Conservation (phyloP, 176 grass and related monocot species). For the Thinopyrum elongatum region DNA sequence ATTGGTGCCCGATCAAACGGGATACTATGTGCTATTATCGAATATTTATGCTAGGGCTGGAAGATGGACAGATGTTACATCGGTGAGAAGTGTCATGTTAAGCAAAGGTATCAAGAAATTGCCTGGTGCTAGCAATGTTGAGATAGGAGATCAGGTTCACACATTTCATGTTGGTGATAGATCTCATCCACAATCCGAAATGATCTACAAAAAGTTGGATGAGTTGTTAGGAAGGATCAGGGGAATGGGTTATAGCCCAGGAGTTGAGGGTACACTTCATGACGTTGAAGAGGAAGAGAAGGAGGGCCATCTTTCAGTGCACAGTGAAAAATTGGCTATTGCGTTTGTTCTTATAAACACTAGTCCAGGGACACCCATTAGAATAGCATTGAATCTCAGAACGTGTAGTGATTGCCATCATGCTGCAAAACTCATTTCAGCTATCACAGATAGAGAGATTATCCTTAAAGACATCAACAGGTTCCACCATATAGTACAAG, state of each 20-base stretch:
- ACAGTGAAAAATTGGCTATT: slow-evolving; percentile 77
- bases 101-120: slow-evolving; percentile 74
- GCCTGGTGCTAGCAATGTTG: slow-evolving; percentile 72
- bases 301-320: slow-evolving; percentile 68
- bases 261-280: slow-evolving; percentile 61
- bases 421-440: slow-evolving; percentile 64
- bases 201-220: slow-evolving; percentile 69
- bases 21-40: slow-evolving; percentile 77
- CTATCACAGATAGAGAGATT: slow-evolving; percentile 54
- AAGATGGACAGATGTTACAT: slow-evolving; percentile 66
- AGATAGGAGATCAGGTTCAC: slow-evolving; percentile 53
- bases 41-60: slow-evolving; percentile 86
- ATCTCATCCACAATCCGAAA: slow-evolving; percentile 64
- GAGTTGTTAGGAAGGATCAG: slow-evolving; percentile 61
- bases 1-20: slow-evolving; percentile 65
- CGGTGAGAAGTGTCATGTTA: slow-evolving; percentile 63
- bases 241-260: slow-evolving; percentile 66
- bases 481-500: slow-evolving; percentile 65
- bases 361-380: slow-evolving; percentile 44
- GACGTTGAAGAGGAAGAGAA: slow-evolving; percentile 92
- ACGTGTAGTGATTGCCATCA: slow-evolving; percentile 73
- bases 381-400: slow-evolving; percentile 75
- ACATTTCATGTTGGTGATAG: slow-evolving; percentile 71
- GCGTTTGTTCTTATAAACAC: slow-evolving; percentile 72
- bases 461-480: slow-evolving; percentile 70